Evolutionary conservation across 139 green algal species (phyloP).

Genomic region (Closterium sp.): DNA sequence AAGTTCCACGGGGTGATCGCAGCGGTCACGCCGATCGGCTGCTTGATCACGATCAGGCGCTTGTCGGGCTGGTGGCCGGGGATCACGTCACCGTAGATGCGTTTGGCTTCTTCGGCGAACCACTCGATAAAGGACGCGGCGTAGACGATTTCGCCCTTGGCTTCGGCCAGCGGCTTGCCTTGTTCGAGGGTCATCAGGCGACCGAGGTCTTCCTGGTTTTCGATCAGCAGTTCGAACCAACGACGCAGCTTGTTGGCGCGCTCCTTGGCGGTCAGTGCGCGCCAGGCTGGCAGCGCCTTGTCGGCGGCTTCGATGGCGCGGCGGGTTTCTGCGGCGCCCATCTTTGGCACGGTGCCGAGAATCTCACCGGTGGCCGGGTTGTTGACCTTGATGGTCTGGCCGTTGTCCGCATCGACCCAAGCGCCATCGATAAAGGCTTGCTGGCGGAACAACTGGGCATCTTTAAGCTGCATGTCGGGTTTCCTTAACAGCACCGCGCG

Average conservation of each 20-base stretch:
- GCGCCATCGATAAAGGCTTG: no score
- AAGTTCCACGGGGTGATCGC: slow-evolving; percentile 97
- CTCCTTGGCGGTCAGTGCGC: not conserved
- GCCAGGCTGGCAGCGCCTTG: slow-evolving; percentile 14
- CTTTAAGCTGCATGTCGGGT: no score
- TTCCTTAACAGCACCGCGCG: no score
- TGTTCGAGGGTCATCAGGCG: slow-evolving; percentile 89
- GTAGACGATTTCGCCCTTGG: slow-evolving; percentile 70
- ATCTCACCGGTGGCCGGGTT: slow-evolving; percentile 24
- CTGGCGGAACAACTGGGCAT: no score
- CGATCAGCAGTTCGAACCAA: no score
- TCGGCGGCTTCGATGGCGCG: slow-evolving; percentile 20
- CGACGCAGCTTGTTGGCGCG: slow-evolving; percentile 5
- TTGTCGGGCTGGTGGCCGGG: slow-evolving; percentile 36
- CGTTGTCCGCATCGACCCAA: no score
- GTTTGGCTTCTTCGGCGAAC: slow-evolving; percentile 86
- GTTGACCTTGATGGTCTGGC: no score
- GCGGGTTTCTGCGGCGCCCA: slow-evolving; percentile 10
- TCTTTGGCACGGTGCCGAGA: not conserved
- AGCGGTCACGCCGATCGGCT: slow-evolving; percentile 86
- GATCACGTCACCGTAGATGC: slow-evolving; percentile 64
- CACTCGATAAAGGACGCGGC: slow-evolving; percentile 78
- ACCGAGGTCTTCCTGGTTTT: slow-evolving; percentile 76
- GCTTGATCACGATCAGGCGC: slow-evolving; percentile 65
- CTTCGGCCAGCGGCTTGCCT: slow-evolving; percentile 89